Evolutionary conservation across 805 yeast genomes (phyloP).

Genomic region (Maudiozyma saulgeensis): DNA sequence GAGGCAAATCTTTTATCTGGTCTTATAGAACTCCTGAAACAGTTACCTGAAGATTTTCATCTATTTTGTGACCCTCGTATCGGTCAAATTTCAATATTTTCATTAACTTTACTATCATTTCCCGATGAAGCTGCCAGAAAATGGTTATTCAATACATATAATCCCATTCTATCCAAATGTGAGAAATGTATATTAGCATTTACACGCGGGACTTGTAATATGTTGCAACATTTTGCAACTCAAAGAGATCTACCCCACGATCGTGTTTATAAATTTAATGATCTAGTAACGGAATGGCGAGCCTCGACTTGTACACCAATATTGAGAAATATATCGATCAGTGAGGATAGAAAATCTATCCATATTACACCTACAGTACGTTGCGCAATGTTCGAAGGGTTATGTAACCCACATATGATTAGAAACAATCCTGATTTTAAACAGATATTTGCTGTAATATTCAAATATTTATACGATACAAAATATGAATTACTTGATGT

Average conservation of each 20-base stretch:
- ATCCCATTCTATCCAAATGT: constrained; percentile 38
- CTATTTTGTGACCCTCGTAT: constrained; percentile 47
- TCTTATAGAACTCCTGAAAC: constrained; percentile 30
- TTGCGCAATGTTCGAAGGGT: constrained; percentile 36
- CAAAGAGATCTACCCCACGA: constrained; percentile 42
- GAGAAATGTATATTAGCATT: constrained; percentile 45
- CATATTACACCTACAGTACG: constrained; percentile 18
- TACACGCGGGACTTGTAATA: constrained; percentile 41
- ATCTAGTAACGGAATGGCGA: constrained; percentile 31
- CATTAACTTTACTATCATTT: constrained; percentile 53
- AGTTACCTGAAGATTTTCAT: constrained; percentile 31
- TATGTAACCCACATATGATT: constrained; percentile 43
- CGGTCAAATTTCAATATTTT: constrained; percentile 42
- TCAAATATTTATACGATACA: constrained; percentile 24
- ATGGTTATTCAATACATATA: constrained; percentile 35
- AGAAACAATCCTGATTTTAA: constrained; percentile 32
- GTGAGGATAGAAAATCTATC: constrained; percentile 15
- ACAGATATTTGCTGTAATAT: constrained; percentile 30
- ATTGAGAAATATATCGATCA: constrained; percentile 15
- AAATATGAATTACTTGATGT: constrained; percentile 23
- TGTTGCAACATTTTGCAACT: constrained; percentile 43
- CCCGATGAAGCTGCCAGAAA: constrained; percentile 35
- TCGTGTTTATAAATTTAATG: constrained; percentile 28
- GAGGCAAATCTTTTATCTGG: constrained; percentile 31
- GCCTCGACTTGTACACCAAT: constrained; percentile 18